Conservation (phyloP, 345 rosid species). For the Camelina sativa region DNA sequence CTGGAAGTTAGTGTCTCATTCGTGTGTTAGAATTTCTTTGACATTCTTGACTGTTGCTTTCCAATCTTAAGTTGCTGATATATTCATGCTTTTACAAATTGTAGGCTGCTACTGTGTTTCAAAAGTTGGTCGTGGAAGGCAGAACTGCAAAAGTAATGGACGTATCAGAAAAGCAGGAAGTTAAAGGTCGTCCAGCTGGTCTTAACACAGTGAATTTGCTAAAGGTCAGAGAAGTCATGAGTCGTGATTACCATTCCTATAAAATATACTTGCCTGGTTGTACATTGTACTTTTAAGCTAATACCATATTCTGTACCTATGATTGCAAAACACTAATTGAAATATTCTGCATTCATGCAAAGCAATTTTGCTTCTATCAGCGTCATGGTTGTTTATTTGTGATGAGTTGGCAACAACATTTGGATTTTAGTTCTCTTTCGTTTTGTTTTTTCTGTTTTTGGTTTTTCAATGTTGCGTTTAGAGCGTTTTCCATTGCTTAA, state of each 20-base stretch:
- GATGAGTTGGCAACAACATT: conserved; percentile 22
- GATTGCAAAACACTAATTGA: conserved; percentile 22
- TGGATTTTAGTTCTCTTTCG: not conserved
- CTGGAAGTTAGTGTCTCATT: conserved; percentile 63
- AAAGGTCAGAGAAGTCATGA: conserved; percentile 60
- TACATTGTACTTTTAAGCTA: conserved; percentile 10
- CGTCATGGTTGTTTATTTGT: conserved; percentile 19
- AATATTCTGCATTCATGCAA: conserved; percentile 8
- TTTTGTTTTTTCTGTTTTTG: not conserved
- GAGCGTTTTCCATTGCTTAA: conserved; percentile 20
- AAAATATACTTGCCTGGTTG: conserved; percentile 9
- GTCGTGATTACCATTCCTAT: conserved; percentile 14
- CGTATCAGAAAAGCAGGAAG: conserved; percentile 79
- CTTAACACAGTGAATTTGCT: conserved; percentile 92
- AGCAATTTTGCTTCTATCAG: conserved; percentile 1
- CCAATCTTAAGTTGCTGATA: conserved; percentile 5
- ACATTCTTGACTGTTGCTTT: conserved; percentile 33
- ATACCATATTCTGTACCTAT: conserved; percentile 17
- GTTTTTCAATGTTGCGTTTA: not conserved
- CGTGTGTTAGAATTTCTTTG: conserved; percentile 19
- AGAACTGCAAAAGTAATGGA: conserved; percentile 71
- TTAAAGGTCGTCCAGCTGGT: conserved; percentile 84
- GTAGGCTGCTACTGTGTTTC: conserved; percentile 84
- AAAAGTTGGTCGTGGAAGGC: conserved; percentile 71
- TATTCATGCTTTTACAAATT: conserved; percentile 36